phyloP scores from a whole-genome alignment of 192 early-diverging fungal species.

The Phlyctochytrium planicorne region DNA sequence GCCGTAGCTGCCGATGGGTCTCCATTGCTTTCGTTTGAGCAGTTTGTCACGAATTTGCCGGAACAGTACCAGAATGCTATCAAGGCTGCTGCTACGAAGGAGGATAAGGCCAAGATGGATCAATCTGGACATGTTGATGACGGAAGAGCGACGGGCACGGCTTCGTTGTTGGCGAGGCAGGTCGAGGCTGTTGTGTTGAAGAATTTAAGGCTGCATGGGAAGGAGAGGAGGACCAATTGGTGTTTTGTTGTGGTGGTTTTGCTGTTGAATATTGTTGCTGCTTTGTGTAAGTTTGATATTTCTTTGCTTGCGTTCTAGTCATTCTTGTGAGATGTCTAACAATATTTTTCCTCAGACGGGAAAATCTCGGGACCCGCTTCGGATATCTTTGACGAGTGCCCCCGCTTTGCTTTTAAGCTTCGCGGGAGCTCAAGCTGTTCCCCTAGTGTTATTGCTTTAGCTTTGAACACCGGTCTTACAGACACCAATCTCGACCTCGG shows the following conservation, averaged over 20 bases:
- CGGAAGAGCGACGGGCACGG: not conserved
- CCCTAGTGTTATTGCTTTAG: too few species aligned
- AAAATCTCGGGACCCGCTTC: too few species aligned
- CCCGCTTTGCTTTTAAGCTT: too few species aligned
- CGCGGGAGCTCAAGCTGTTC: too few species aligned
- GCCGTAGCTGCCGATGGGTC: not conserved
- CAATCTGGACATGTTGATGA: too few species aligned
- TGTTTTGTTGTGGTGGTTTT: slow-evolving; percentile 20
- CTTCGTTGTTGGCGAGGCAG: slow-evolving; percentile 2
- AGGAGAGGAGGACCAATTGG: slow-evolving; percentile 15
- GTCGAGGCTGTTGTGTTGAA: slow-evolving; percentile 12
- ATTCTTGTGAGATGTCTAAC: not conserved
- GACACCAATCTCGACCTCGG: too few species aligned
- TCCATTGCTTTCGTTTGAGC: not conserved
- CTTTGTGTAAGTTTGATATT: slow-evolving; percentile 1
- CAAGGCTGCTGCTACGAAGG: not conserved
- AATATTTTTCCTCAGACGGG: not conserved
- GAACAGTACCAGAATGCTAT: not conserved
- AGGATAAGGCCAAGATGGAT: not conserved
- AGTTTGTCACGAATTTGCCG: not conserved
- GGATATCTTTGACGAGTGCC: too few species aligned
- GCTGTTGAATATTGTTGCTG: slow-evolving; percentile 8
- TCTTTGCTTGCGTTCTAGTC: not conserved
- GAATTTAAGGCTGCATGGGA: slow-evolving; percentile 19
- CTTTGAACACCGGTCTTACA: too few species aligned